Conservation (phyloP, 768 basidiomycete species). For the Neoboletus magnificus region DNA sequence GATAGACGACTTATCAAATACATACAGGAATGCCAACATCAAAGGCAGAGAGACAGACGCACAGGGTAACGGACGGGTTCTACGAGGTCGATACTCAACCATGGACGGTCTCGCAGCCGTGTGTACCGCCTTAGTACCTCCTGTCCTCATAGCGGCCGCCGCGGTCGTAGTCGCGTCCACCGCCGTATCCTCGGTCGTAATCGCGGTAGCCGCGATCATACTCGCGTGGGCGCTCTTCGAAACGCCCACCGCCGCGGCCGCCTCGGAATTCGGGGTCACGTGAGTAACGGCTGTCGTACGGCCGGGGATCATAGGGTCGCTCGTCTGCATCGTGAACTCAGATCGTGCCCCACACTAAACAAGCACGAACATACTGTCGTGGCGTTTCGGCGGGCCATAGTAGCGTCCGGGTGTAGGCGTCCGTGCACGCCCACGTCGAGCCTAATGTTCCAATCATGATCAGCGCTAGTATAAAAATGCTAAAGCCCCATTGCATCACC, state of each 20-base stretch:
- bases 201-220: conserved; percentile 40
- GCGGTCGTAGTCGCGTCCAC: conserved; percentile 39
- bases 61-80: background rate
- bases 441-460: conserved; percentile 41
- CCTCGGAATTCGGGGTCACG: conserved; percentile 60
- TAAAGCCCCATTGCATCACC: conserved; percentile 37
- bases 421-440: conserved; percentile 84
- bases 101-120: background rate
- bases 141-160: conserved; percentile 42
- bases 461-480: background rate
- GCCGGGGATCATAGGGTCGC: conserved; percentile 87
- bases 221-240: conserved; percentile 33
- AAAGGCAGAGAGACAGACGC: background rate
- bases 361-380: conserved; percentile 47
- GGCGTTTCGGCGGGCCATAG: conserved; percentile 87
- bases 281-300: conserved; percentile 85
- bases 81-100: conserved; percentile 1
- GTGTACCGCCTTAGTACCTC: conserved; percentile 33
- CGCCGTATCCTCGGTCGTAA: conserved; percentile 35
- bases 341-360: background rate
- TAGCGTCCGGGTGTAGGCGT: conserved; percentile 95
- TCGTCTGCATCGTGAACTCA: conserved; percentile 48
- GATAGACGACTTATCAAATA: conserved; percentile 20
- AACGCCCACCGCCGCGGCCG: conserved; percentile 42
- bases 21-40: conserved; percentile 16